A percentile compares a stretch with the other conserved stretches of the same genome.
Conservation (phyloP, 345 rosid species). For the Citrus medica region DNA sequence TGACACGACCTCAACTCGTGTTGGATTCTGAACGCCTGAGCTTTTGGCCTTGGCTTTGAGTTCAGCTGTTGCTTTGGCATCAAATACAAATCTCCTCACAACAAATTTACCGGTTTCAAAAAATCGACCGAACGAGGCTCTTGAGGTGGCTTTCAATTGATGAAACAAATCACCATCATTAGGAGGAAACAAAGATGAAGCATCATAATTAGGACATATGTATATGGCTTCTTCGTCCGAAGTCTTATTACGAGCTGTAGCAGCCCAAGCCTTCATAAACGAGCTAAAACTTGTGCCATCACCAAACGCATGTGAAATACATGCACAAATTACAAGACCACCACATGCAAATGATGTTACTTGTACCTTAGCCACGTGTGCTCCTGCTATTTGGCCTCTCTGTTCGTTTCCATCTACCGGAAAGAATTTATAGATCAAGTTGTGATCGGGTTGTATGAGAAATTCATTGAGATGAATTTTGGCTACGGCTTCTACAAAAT, state of each 20-base stretch:
- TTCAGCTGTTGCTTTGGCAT: conserved; percentile 27
- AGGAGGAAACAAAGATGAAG: conserved; percentile 21
- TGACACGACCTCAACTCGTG: conserved; percentile 43
- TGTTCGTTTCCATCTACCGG: not conserved
- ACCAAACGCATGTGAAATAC: too few relatives aligned
- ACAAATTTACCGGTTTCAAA: conserved; percentile 6
- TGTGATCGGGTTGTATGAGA: conserved; percentile 2
- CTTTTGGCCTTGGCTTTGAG: conserved; percentile 32
- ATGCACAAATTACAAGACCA: too few relatives aligned
- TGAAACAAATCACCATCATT: too few relatives aligned
- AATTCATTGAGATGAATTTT: conserved; percentile 1
- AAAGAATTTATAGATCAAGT: not conserved
- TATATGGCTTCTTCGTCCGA: too few relatives aligned
- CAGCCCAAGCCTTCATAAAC: too few relatives aligned
- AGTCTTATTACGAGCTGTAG: too few relatives aligned
- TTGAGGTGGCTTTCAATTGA: not conserved
- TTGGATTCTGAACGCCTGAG: conserved; percentile 32
- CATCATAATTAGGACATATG: too few relatives aligned
- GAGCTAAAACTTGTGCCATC: too few relatives aligned
- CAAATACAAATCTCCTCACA: conserved; percentile 42
- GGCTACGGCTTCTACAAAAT: conserved; percentile 15
- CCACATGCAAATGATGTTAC: not conserved
- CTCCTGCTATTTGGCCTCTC: not conserved
- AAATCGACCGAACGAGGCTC: not conserved
- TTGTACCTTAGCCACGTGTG: conserved; percentile 17